Evolutionary conservation across 148 eudicot species (phyloP).

Genomic region (Limonium bicolor): DNA sequence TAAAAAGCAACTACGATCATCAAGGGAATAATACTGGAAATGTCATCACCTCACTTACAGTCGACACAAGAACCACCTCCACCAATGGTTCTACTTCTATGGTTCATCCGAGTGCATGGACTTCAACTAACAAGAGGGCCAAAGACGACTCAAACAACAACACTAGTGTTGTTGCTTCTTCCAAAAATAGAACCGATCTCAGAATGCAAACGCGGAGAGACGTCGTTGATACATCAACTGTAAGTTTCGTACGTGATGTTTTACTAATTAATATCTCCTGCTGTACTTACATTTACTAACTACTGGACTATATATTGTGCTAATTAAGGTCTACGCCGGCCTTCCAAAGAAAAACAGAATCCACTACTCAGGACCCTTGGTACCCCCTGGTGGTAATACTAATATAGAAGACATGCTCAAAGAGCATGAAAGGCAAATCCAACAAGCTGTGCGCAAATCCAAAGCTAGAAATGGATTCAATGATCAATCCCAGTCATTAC

Average conservation of each 20-base stretch:
- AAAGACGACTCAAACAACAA: conserved; percentile 16
- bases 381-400: conserved; percentile 61
- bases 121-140: conserved; percentile 23
- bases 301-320: too few species aligned
- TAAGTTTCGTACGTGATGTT: not conserved
- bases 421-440: conserved; percentile 61
- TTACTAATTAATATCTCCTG: not conserved
- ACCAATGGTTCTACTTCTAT: conserved; percentile 39
- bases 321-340: conserved; percentile 22
- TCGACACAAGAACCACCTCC: conserved; percentile 21
- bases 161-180: conserved; percentile 13
- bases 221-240: conserved; percentile 25
- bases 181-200: conserved; percentile 20
- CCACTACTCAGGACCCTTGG: conserved; percentile 45
- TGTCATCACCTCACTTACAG: too few species aligned
- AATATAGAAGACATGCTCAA: conserved; percentile 64
- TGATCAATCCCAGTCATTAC: not conserved
- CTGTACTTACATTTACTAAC: too few species aligned
- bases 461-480: not conserved
- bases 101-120: conserved; percentile 55
- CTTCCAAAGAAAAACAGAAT: conserved; percentile 31
- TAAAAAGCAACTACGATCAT: conserved; percentile 20
- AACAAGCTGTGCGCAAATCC: conserved; percentile 56
- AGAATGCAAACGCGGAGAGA: conserved; percentile 30
- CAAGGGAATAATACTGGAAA: conserved; percentile 16